phyloP scores from a whole-genome alignment of 2,329 filamentous ascomycete genomes.

The Aureobasidium sp. region DNA sequence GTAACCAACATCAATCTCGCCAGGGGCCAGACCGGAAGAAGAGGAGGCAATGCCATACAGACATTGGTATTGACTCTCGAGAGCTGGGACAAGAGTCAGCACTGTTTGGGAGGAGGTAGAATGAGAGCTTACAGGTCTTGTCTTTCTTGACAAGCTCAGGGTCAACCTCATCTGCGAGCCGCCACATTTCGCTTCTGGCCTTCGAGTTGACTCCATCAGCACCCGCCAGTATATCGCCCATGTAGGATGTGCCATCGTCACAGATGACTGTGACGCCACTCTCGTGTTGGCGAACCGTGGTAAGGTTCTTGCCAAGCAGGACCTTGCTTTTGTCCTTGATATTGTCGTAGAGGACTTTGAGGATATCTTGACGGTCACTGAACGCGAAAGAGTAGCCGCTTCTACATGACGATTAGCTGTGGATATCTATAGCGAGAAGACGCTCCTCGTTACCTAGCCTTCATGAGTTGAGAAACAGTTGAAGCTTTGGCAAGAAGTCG shows the following conservation, averaged over 20 bases:
- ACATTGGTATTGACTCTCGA: constrained; percentile 27
- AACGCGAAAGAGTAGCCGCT: constrained; percentile 21
- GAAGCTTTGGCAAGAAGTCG: background rate
- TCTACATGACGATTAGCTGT: background rate
- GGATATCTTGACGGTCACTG: constrained; percentile 27
- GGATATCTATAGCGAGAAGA: background rate
- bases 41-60: constrained; percentile 35
- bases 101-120: background rate
- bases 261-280: constrained; percentile 9
- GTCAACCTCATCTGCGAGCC: constrained; percentile 17
- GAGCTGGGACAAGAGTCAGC: constrained; percentile 16
- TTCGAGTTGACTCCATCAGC: constrained; percentile 26
- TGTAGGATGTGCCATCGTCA: constrained; percentile 14
- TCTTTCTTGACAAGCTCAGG: constrained; percentile 19
- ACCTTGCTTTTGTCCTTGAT: constrained; percentile 21
- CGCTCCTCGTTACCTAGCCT: background rate
- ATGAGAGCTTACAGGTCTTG: constrained; percentile 4
- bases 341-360: constrained; percentile 21
- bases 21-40: constrained; percentile 19
- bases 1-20: constrained; percentile 20
- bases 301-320: constrained; percentile 2
- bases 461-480: background rate
- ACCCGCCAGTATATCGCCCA: constrained; percentile 25
- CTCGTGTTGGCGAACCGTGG: background rate
- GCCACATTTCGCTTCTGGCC: constrained; percentile 24